Conservation (phyloP, 352 stramenopile genomes). For the Globisporangium iwayamae region DNA sequence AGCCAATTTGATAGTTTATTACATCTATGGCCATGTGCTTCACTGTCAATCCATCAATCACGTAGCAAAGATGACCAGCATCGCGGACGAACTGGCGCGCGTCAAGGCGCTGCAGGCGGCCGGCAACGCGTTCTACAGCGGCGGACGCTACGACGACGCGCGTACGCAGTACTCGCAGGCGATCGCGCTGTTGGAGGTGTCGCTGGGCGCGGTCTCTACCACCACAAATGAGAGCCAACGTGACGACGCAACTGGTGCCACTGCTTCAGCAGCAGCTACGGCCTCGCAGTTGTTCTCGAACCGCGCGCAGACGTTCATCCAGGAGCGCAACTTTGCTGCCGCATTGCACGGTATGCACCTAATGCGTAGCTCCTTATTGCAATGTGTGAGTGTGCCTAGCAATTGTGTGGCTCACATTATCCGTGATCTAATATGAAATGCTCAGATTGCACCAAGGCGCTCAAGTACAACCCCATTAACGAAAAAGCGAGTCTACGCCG, state of each 20-base stretch:
- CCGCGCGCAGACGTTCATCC: constrained; percentile 61
- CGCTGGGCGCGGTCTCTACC: not conserved
- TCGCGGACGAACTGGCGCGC: constrained; percentile 2
- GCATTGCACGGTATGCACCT: constrained; percentile 44
- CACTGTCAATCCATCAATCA: constrained; percentile 1
- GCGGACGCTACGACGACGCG: constrained; percentile 57
- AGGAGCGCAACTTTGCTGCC: constrained; percentile 67
- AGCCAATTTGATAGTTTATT: no score
- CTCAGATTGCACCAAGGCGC: constrained; percentile 48
- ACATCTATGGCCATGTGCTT: not conserved
- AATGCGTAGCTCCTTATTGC: no score
- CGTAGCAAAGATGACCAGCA: not conserved
- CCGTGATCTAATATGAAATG: not conserved
- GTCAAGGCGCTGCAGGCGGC: constrained; percentile 34
- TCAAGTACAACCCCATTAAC: constrained; percentile 51
- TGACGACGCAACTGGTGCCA: not conserved
- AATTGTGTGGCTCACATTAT: not conserved
- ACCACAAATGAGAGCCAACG: not conserved
- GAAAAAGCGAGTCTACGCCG: constrained; percentile 65
- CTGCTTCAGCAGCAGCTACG: constrained; percentile 8
- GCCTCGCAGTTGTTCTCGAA: constrained; percentile 57
- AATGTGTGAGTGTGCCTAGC: not conserved
- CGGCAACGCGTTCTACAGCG: constrained; percentile 50
- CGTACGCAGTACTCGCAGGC: constrained; percentile 45
- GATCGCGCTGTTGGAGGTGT: constrained; percentile 25